Evolutionary conservation across 2,329 filamentous ascomycete species (phyloP).

Genomic region (Diaporthe sp.): DNA sequence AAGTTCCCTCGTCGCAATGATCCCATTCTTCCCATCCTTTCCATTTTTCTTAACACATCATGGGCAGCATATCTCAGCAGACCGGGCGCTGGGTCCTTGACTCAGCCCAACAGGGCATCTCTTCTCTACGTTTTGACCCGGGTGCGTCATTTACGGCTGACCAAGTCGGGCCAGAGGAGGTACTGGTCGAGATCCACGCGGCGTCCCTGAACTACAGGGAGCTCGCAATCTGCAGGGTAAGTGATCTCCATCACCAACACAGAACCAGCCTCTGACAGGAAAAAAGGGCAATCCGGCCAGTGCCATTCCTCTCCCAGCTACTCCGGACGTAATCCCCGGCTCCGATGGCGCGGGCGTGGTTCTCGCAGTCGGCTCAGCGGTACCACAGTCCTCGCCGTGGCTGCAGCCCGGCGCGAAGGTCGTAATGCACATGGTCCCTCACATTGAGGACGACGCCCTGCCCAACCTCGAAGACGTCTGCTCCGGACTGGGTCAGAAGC

Average conservation of each 20-base stretch:
- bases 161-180: conserved; percentile 68
- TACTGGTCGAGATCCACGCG: conserved; percentile 69
- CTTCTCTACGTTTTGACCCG: conserved; percentile 25
- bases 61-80: neutral
- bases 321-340: conserved; percentile 48
- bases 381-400: conserved; percentile 47
- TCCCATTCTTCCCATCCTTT: neutral
- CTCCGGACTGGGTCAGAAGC: conserved; percentile 67
- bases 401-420: conserved; percentile 69
- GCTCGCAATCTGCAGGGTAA: conserved; percentile 56
- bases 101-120: conserved; percentile 29
- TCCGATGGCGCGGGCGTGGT: conserved; percentile 60
- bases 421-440: conserved; percentile 59
- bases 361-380: conserved; percentile 65
- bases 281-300: conserved; percentile 23
- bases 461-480: conserved; percentile 44
- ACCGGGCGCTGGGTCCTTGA: conserved; percentile 34
- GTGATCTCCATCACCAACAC: neutral
- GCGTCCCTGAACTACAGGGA: conserved; percentile 65
- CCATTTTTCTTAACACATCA: neutral
- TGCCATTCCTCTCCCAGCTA: conserved; percentile 34
- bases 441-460: conserved; percentile 39
- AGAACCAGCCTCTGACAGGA: neutral
- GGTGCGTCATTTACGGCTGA: conserved; percentile 11
- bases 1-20: neutral